A percentile compares a stretch with the other conserved stretches of the same genome.
These are phyloP conservation scores for Peniophora sp. DNA, from an alignment of 1,284 basidiomycete genomes.

Conservation along the genomic window DNA sequence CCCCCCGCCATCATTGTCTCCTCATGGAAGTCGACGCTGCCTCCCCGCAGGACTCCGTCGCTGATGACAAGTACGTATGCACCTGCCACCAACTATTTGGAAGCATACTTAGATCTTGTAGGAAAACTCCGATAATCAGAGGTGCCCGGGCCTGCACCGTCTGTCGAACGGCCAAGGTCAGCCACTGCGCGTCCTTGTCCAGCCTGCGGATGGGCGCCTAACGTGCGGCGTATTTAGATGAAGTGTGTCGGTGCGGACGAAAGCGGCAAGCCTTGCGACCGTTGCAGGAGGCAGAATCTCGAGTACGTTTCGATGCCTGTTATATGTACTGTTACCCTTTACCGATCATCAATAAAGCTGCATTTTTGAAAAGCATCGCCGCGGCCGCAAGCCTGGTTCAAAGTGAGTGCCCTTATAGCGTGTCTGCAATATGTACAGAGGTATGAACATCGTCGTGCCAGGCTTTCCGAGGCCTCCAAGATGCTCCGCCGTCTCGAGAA, in stretches of 20 bases:
- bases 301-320: constrained; percentile 38
- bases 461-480: constrained; percentile 78
- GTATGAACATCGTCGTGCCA: constrained; percentile 18
- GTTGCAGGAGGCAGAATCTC: constrained; percentile 69
- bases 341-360: constrained; percentile 38
- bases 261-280: constrained; percentile 65
- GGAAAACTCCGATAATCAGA: constrained; percentile 53
- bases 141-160: constrained; percentile 76
- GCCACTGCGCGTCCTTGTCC: constrained; percentile 12
- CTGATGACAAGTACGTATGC: background rate
- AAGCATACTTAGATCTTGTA: background rate
- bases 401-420: constrained; percentile 42
- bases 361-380: constrained; percentile 78
- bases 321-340: constrained; percentile 9
- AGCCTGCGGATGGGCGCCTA: constrained; percentile 10
- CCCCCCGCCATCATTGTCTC: background rate
- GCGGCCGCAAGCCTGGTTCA: constrained; percentile 81
- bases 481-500: constrained; percentile 81
- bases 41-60: background rate
- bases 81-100: background rate
- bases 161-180: constrained; percentile 74
- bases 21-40: background rate
- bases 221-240: constrained; percentile 45
- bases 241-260: constrained; percentile 83
- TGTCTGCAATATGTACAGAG: background rate